A percentile compares a stretch with the other conserved stretches of the same genome.
phyloP scores from a whole-genome alignment of 257 asterid genomes.

The Solanum rostratum region DNA sequence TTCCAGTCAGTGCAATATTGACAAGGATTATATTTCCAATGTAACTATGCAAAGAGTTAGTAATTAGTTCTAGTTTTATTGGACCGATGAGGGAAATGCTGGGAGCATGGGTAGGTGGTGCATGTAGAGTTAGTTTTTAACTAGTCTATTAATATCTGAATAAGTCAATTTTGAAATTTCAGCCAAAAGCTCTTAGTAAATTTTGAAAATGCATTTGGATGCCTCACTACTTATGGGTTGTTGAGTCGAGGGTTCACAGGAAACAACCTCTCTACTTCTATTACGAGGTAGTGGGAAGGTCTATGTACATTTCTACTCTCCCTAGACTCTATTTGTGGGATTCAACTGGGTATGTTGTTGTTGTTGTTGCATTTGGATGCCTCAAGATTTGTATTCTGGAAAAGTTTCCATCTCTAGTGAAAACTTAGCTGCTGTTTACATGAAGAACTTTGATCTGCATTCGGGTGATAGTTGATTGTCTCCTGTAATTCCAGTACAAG shows the following conservation, averaged over 20 bases:
- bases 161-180: neutral
- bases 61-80: neutral
- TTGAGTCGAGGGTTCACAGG: too few relatives aligned
- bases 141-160: neutral
- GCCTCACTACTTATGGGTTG: too few relatives aligned
- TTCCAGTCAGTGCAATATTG: neutral
- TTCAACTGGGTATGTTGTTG: too few relatives aligned
- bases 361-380: neutral
- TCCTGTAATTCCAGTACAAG: neutral
- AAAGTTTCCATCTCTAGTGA: neutral
- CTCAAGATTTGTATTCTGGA: neutral
- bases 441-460: neutral
- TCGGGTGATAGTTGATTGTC: neutral
- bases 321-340: too few relatives aligned
- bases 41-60: neutral
- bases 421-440: neutral
- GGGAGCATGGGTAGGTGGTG: neutral
- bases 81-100: neutral
- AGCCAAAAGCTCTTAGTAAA: neutral
- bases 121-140: neutral
- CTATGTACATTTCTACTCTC: too few relatives aligned
- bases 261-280: too few relatives aligned
- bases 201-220: neutral
- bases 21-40: neutral
- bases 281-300: too few relatives aligned